Evolutionary conservation across 2,329 filamentous ascomycete genomes (phyloP).

Genomic region (Madurella mycetomatis): DNA sequence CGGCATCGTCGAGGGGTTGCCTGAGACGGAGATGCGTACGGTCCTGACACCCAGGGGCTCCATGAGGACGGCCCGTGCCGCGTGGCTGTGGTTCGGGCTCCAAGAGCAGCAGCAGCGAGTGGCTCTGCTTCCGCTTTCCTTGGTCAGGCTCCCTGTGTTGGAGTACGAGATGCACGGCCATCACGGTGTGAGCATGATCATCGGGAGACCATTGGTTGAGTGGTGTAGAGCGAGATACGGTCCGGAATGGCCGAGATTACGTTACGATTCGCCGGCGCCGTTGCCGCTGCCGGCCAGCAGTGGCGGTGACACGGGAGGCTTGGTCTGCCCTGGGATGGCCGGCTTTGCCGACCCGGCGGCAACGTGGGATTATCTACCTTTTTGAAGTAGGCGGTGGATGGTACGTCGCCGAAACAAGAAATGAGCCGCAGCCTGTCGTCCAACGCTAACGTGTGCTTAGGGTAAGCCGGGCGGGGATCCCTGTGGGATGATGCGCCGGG

Average conservation of each 20-base stretch:
- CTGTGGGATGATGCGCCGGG: not conserved
- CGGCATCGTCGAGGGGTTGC: not conserved
- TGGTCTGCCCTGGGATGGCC: no score
- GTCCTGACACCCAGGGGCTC: not conserved
- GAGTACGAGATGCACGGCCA: not conserved
- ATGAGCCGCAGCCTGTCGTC: not conserved
- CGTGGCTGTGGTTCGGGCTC: not conserved
- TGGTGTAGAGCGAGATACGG: not conserved
- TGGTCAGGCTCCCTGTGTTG: not conserved
- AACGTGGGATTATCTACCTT: not conserved
- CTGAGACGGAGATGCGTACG: not conserved
- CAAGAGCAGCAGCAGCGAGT: not conserved
- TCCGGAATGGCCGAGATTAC: not conserved
- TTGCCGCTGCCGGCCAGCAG: no score
- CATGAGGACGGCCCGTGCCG: not conserved
- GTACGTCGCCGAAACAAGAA: constrained; percentile 4
- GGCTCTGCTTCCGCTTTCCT: not conserved
- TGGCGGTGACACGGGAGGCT: no score
- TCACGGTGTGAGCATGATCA: not conserved
- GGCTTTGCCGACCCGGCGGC: not conserved
- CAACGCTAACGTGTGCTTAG: constrained; percentile 4
- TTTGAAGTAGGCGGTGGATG: not conserved
- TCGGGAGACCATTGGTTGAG: not conserved
- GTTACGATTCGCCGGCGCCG: no score
- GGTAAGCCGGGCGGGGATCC: not conserved